phyloP scores from a whole-genome alignment of 495 filamentous ascomycete genomes.

The Penicillium flavigenum region DNA sequence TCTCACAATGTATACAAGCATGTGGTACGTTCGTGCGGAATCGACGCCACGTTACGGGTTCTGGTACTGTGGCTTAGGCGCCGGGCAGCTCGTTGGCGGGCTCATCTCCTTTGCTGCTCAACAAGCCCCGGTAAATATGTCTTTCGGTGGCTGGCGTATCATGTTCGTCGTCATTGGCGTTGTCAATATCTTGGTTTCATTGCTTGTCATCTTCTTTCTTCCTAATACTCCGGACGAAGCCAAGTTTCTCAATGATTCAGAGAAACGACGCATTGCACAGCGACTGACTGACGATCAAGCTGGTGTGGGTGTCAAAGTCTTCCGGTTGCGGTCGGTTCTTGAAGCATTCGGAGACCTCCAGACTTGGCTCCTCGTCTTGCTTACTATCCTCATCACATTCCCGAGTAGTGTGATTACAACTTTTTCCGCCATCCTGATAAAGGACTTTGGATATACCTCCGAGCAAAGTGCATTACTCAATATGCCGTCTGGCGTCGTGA shows the following conservation, averaged over 20 bases:
- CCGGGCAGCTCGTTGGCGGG: constrained; percentile 63
- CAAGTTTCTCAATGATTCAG: constrained; percentile 50
- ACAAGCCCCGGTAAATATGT: constrained; percentile 37
- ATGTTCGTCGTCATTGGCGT: constrained; percentile 64
- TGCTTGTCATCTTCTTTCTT: constrained; percentile 52
- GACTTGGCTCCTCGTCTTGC: constrained; percentile 44
- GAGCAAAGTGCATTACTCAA: constrained; percentile 57
- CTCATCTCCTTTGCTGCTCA: constrained; percentile 62
- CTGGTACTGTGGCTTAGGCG: constrained; percentile 65
- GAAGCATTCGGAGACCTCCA: constrained; percentile 42
- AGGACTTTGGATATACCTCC: constrained; percentile 44
- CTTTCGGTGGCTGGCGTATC: constrained; percentile 57
- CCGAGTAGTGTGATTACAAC: constrained; percentile 53
- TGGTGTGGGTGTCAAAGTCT: constrained; percentile 45
- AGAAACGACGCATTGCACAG: constrained; percentile 41
- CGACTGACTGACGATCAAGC: constrained; percentile 50
- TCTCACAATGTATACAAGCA: constrained; percentile 48
- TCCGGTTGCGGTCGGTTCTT: constrained; percentile 35
- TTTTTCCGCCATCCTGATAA: constrained; percentile 49
- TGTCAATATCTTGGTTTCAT: constrained; percentile 52
- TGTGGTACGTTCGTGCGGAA: constrained; percentile 65
- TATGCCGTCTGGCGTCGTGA: constrained; percentile 60
- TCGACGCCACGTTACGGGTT: constrained; percentile 60
- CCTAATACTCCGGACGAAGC: constrained; percentile 54
- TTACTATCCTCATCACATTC: constrained; percentile 48